These are phyloP conservation scores for Croton setiger DNA, from an alignment of 441 rosid genomes.

Conservation along the genomic window DNA sequence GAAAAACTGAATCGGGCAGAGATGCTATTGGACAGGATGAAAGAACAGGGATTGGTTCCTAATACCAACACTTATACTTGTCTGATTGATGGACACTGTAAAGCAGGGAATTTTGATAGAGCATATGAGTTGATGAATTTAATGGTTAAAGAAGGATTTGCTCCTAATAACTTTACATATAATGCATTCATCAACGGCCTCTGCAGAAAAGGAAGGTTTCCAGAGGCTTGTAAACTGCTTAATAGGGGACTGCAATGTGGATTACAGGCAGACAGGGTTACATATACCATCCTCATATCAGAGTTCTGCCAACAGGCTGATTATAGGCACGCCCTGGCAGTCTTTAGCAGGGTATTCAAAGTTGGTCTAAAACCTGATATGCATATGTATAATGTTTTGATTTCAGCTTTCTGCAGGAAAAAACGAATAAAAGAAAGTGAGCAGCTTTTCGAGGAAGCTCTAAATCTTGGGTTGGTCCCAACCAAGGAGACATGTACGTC, in stretches of 20 bases:
- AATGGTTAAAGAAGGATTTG: conserved; percentile 58
- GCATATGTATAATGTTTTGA: conserved; percentile 53
- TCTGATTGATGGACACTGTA: conserved; percentile 69
- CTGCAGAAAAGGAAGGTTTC: conserved; percentile 60
- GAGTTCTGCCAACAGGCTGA: conserved; percentile 58
- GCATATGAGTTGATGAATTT: conserved; percentile 67
- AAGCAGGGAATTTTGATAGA: conserved; percentile 62
- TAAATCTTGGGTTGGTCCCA: conserved; percentile 53
- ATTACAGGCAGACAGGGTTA: conserved; percentile 63
- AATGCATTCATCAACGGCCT: conserved; percentile 58
- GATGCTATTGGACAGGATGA: conserved; percentile 81
- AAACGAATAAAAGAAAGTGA: conserved; percentile 62
- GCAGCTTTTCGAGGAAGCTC: conserved; percentile 48
- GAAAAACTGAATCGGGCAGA: conserved; percentile 77
- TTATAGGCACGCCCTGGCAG: conserved; percentile 47
- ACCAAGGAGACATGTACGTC: conserved; percentile 88
- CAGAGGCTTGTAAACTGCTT: conserved; percentile 63
- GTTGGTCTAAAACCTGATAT: conserved; percentile 62
- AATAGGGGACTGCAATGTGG: conserved; percentile 46
- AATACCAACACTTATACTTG: conserved; percentile 69
- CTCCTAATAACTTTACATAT: conserved; percentile 61
- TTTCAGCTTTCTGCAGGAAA: conserved; percentile 70
- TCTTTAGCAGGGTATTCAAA: conserved; percentile 63
- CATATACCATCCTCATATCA: conserved; percentile 82
- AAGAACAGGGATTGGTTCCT: conserved; percentile 74